Evolutionary conservation across 2,329 filamentous ascomycete species (phyloP).

Genomic region (Biscogniauxia mediterranea): DNA sequence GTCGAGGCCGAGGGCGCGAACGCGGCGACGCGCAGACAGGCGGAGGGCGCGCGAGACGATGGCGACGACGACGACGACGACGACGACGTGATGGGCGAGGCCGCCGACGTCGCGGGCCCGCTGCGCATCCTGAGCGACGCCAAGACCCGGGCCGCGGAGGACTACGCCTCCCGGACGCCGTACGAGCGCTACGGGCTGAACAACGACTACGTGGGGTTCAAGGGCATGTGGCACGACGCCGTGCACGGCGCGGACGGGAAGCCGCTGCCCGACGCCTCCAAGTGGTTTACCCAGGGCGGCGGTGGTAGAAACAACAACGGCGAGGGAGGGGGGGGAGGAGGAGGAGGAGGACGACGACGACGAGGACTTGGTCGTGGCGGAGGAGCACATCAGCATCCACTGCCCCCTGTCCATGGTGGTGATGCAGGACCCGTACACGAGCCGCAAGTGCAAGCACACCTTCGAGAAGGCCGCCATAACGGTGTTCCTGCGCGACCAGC

Average conservation of each 20-base stretch:
- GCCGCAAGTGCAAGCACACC: slow-evolving; percentile 65
- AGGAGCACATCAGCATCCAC: slow-evolving; percentile 62
- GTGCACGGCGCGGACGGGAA: slow-evolving; percentile 48
- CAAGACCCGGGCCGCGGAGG: slow-evolving; percentile 37
- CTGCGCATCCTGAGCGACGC: slow-evolving; percentile 36
- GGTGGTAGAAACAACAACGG: slow-evolving; percentile 27
- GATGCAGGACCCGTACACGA: slow-evolving; percentile 66
- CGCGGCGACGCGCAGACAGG: slow-evolving; percentile 11
- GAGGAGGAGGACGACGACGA: slow-evolving; percentile 49
- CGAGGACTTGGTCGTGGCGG: slow-evolving; percentile 67
- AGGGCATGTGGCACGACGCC: slow-evolving; percentile 56
- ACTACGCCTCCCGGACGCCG: slow-evolving; percentile 42
- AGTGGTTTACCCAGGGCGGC: slow-evolving; percentile 52
- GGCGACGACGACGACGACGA: slow-evolving; percentile 28
- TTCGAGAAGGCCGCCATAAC: slow-evolving; percentile 67
- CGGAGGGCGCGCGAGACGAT: slow-evolving; percentile 13
- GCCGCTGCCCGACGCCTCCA: slow-evolving; percentile 50
- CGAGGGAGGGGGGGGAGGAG: slow-evolving; percentile 28
- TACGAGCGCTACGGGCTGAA: slow-evolving; percentile 52
- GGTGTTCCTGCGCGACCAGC: slow-evolving; percentile 44
- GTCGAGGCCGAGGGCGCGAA: slow-evolving; percentile 23
- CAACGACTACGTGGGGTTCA: slow-evolving; percentile 61
- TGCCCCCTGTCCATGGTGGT: slow-evolving; percentile 67
- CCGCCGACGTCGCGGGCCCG: slow-evolving; percentile 30
- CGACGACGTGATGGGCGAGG: slow-evolving; percentile 26